These are phyloP conservation scores for Macrolepiota dolichaula DNA, from an alignment of 768 basidiomycete genomes.

Conservation along the genomic window DNA sequence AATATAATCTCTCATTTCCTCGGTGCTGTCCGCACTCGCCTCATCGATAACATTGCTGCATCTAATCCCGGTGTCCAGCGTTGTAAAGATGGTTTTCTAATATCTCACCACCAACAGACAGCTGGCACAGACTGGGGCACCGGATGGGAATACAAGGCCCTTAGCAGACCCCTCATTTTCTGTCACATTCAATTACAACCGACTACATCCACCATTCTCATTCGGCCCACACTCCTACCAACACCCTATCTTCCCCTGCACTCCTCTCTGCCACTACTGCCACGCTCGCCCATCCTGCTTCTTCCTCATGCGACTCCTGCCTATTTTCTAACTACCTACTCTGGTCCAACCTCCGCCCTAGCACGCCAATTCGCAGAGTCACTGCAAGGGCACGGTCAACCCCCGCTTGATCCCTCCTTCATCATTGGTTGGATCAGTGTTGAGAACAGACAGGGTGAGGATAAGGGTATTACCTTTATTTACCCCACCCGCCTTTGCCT, in stretches of 20 bases:
- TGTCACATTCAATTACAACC: conserved; percentile 59
- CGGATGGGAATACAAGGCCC: conserved; percentile 59
- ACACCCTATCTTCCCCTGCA: conserved; percentile 57
- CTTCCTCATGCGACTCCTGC: conserved; percentile 73
- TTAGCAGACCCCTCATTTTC: conserved; percentile 55
- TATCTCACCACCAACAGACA: conserved; percentile 27
- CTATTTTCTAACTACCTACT: conserved; percentile 68
- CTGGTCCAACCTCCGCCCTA: conserved; percentile 61
- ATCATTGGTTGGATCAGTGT: conserved; percentile 74
- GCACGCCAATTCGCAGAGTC: conserved; percentile 61
- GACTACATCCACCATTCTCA: conserved; percentile 36
- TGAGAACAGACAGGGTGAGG: conserved; percentile 76
- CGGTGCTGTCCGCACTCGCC: conserved; percentile 54
- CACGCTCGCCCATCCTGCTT: conserved; percentile 67
- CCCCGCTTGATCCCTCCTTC: conserved; percentile 27
- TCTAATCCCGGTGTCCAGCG: conserved; percentile 36
- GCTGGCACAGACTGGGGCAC: conserved; percentile 48
- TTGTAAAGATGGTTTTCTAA: conserved; percentile 62
- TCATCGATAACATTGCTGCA: conserved; percentile 52
- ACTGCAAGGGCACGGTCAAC: conserved; percentile 54
- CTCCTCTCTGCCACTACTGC: conserved; percentile 37
- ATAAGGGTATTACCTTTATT: conserved; percentile 72
- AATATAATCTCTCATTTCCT: conserved; percentile 49
- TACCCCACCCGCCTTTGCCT: conserved; percentile 66
- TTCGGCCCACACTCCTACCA: conserved; percentile 59